Evolutionary conservation across 805 yeast genomes (phyloP), one percentile per base, ranked within the genome.

Genomic region (Lipomyces lipofer): DNA sequence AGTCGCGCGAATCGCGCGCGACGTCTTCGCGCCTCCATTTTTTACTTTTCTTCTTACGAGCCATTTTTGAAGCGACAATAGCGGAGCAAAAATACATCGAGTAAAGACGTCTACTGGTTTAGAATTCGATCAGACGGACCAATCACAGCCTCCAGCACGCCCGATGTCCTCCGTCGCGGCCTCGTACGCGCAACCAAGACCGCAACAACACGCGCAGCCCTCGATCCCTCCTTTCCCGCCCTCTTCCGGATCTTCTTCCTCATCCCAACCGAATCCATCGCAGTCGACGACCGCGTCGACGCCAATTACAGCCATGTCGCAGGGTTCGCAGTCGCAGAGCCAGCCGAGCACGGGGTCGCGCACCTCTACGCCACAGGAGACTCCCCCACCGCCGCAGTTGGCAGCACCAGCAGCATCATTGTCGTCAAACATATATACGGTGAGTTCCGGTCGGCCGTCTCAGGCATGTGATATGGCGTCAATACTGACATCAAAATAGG

Each of bases 401-500:
- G 25, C 38, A 24, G 35, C 43, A 35, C 33, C 33, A 10, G 49
- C 56, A n/a, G 29, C 48, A 8, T 25, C n/a, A n/a, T n/a, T n/a
- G n/a, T n/a, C 52, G 29, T 28, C 54, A 2, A 43, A 51, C 27
- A 57, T 57, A 19, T 57, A 52, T 36, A 57, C 61, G 13, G 61
- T 56, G 12, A 27, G 56, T 43, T 4, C 19, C 22, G 4, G 25
- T 28, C n/a, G 2, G 44, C n/a, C n/a, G n/a, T n/a, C n/a, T n/a
- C n/a, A n/a, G 21, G 15, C 40, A n/a, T n/a, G 40, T 1, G 40
- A n/a, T n/a, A n/a, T n/a, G n/a, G n/a, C n/a, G n/a, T 27, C 13
- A n/a, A 10, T 28, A 1, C 32, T 25, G 32, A 9, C 12, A 4
- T 9, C 24, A 21, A 13, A 22, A 2, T 22, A 58, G 63, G 86